Evolutionary conservation across 306 rosid species (phyloP).

Genomic region (Rosa chinensis): DNA sequence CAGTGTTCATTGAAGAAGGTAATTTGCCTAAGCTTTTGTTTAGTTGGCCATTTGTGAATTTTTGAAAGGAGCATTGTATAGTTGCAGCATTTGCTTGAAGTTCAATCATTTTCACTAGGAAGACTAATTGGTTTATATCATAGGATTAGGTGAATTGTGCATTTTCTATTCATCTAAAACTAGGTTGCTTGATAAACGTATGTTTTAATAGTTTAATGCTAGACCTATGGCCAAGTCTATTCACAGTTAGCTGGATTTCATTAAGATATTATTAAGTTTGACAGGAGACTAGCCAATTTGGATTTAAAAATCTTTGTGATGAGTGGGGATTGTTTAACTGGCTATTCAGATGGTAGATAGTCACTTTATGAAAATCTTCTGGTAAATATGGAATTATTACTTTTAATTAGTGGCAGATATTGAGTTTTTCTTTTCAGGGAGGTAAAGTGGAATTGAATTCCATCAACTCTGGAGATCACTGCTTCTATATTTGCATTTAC

Average conservation of each 20-base stretch:
- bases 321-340: slow-evolving; percentile 6
- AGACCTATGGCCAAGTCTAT: neutral
- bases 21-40: slow-evolving; percentile 13
- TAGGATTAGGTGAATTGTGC: neutral
- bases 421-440: neutral
- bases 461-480: neutral
- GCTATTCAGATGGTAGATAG: slow-evolving; percentile 8
- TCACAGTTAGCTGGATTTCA: slow-evolving; percentile 14
- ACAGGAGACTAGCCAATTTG: neutral
- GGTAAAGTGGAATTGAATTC: neutral
- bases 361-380: neutral
- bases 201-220: neutral
- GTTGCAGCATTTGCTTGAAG: slow-evolving; percentile 1
- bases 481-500: neutral
- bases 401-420: neutral
- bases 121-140: neutral
- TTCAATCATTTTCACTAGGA: neutral
- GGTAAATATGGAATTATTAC: neutral
- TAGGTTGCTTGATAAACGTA: neutral
- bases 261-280: neutral
- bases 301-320: neutral
- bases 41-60: slow-evolving; percentile 5
- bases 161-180: neutral
- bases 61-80: neutral
- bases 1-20: slow-evolving; percentile 93